Percentiles rank a stretch among this genome's conserved stretches.
Conservation (phyloP, 345 rosid species). For the Fremontodendron californicum region DNA sequence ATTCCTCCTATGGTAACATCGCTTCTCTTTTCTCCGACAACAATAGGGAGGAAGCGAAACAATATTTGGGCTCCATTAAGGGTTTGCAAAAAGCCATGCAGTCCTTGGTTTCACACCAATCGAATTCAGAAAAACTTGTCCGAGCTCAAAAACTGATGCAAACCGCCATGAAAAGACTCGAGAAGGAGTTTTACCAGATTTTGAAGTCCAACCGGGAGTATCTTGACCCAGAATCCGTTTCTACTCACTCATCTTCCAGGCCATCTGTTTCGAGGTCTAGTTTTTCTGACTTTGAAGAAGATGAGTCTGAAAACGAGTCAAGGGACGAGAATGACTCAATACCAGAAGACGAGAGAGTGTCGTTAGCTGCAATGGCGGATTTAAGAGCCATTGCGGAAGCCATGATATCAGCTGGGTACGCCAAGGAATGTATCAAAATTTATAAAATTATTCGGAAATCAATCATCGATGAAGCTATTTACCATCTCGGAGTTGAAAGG, state of each 20-base stretch:
- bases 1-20: constrained; percentile 18
- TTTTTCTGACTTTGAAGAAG: constrained; percentile 17
- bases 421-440: constrained; percentile 60
- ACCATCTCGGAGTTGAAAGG: constrained; percentile 54
- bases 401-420: constrained; percentile 68
- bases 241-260: constrained; percentile 29
- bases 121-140: constrained; percentile 43
- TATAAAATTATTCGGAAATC: constrained; percentile 58
- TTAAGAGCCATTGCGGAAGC: constrained; percentile 64
- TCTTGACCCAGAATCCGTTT: constrained; percentile 57
- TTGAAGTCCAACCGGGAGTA: constrained; percentile 43
- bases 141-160: constrained; percentile 54
- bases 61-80: constrained; percentile 39
- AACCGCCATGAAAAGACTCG: constrained; percentile 60
- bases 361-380: constrained; percentile 39
- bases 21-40: constrained; percentile 38
- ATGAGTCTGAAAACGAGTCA: constrained; percentile 23
- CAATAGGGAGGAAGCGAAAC: constrained; percentile 49
- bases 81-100: constrained; percentile 63
- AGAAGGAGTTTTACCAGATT: constrained; percentile 66
- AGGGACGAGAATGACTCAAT: constrained; percentile 14
- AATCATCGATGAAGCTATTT: constrained; percentile 50
- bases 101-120: constrained; percentile 30
- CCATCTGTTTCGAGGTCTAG: constrained; percentile 16
- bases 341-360: constrained; percentile 22